phyloP scores from a whole-genome alignment of 78 protist genomes.

The Dictyostelium intermedium region DNA sequence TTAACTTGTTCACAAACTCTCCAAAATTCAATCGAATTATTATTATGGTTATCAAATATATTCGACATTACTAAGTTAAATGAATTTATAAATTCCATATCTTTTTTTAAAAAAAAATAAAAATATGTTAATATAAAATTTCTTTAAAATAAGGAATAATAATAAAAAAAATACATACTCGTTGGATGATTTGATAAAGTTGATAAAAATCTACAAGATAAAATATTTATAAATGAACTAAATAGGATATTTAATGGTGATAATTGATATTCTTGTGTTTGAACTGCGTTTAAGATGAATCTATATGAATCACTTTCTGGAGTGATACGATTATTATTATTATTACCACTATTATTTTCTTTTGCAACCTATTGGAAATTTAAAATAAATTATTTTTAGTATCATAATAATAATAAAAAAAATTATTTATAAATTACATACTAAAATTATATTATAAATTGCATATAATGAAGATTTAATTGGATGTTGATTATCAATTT shows the following conservation, averaged over 20 bases:
- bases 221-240: slow-evolving; percentile 17
- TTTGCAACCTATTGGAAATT: neutral
- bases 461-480: neutral
- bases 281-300: slow-evolving; percentile 13
- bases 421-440: neutral
- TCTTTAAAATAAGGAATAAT: neutral
- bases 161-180: neutral
- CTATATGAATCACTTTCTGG: neutral
- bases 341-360: neutral
- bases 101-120: neutral
- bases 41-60: slow-evolving; percentile 9
- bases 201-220: neutral
- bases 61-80: slow-evolving; percentile 4
- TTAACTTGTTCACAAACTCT: neutral
- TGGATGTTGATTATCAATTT: neutral
- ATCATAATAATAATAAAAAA: neutral
- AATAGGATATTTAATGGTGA: neutral
- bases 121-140: neutral
- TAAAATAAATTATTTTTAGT: neutral
- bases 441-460: neutral
- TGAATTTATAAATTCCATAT: slow-evolving; percentile 28
- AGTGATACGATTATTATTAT: neutral
- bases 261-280: slow-evolving; percentile 1
- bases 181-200: neutral
- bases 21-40: slow-evolving; percentile 54